Conservation (phyloP, 345 rosid genomes). For the Toxicodendron radicans region DNA sequence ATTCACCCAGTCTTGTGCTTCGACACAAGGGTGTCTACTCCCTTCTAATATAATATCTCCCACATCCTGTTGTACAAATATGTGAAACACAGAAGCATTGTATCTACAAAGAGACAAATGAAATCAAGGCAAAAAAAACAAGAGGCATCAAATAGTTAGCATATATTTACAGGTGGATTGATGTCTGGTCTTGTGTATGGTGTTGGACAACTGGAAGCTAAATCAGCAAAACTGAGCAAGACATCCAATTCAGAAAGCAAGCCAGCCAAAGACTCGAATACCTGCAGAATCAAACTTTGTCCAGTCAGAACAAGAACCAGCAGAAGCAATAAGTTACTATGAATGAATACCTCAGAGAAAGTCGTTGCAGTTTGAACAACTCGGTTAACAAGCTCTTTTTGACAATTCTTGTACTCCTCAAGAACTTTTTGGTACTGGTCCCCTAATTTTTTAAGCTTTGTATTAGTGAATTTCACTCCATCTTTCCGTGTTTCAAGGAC, state of each 20-base stretch:
- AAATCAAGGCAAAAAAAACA: constrained; percentile 19
- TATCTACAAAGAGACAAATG: constrained; percentile 1
- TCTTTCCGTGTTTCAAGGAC: constrained; percentile 97
- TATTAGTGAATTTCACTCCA: constrained; percentile 94
- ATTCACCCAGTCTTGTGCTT: constrained; percentile 99
- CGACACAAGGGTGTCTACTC: constrained; percentile 97
- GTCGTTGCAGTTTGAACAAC: constrained; percentile 79
- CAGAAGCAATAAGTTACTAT: constrained; percentile 11
- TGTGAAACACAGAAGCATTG: neutral
- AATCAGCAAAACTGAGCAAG: constrained; percentile 91
- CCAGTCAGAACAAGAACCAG: constrained; percentile 14
- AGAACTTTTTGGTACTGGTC: constrained; percentile 86
- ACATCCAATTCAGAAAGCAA: constrained; percentile 91
- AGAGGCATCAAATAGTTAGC: constrained; percentile 17
- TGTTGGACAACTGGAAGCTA: constrained; percentile 90
- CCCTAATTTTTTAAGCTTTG: constrained; percentile 88
- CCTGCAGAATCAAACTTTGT: constrained; percentile 47
- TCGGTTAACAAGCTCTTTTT: constrained; percentile 76
- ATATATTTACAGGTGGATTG: constrained; percentile 60
- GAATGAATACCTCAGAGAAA: constrained; percentile 75
- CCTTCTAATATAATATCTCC: constrained; percentile 89
- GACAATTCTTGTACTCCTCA: constrained; percentile 78
- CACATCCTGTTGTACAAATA: constrained; percentile 52
- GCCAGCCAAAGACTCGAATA: constrained; percentile 70
- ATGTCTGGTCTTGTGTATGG: constrained; percentile 90